Conservation (phyloP, 2,329 filamentous ascomycete species). For the Hypocreales sp. region DNA sequence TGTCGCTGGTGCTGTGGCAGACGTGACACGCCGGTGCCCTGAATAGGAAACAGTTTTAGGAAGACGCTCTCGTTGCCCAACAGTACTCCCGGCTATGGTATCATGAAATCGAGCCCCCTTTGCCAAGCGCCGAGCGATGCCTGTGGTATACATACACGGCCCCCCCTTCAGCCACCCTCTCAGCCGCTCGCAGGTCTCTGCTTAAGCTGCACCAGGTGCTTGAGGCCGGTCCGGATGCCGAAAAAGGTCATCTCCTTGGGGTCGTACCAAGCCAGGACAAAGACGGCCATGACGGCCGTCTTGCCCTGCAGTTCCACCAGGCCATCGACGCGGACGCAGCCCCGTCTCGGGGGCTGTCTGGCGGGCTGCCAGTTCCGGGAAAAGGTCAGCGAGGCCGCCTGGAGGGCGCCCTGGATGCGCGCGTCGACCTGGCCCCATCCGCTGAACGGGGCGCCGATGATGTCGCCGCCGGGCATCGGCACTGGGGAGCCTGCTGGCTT, state of each 20-base stretch:
- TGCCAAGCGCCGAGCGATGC: conserved; percentile 11
- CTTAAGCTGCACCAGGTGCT: conserved; percentile 25
- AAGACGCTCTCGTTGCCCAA: too few species aligned
- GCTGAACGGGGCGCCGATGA: too few species aligned
- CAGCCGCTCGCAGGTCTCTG: conserved; percentile 17
- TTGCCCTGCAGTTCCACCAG: conserved; percentile 35
- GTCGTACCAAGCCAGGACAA: conserved; percentile 38
- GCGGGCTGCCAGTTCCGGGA: conserved; percentile 28
- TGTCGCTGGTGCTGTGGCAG: too few species aligned
- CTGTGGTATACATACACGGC: neutral
- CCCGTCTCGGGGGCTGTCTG: conserved; percentile 27
- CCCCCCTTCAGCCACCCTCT: too few species aligned
- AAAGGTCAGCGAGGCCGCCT: too few species aligned
- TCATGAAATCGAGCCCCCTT: conserved; percentile 9
- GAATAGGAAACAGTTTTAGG: too few species aligned
- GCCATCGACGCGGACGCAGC: conserved; percentile 36
- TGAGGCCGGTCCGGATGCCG: conserved; percentile 23
- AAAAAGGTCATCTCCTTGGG: conserved; percentile 34
- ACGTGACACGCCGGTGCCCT: too few species aligned
- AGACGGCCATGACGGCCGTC: conserved; percentile 29
- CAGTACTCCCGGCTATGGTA: too few species aligned
- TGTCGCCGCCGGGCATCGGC: too few species aligned
- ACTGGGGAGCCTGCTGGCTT: too few species aligned
- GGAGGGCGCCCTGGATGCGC: too few species aligned
- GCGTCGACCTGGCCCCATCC: too few species aligned